These are phyloP conservation scores for Phaffomyces thermotolerans DNA, from an alignment of 805 yeast species.

Conservation along the genomic window DNA sequence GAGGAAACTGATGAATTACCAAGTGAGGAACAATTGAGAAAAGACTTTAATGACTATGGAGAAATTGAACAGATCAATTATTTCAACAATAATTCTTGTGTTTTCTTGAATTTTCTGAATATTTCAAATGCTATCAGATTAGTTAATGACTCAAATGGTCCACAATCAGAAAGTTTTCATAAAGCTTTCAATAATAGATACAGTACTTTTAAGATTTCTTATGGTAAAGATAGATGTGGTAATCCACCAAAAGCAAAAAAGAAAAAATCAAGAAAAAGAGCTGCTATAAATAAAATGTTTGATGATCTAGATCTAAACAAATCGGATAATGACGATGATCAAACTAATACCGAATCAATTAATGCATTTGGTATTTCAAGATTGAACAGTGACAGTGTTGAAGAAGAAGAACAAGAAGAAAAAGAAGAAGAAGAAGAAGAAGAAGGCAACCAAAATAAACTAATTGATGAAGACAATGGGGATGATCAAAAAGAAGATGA, in stretches of 20 bases:
- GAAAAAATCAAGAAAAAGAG: conserved; percentile 26
- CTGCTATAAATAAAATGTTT: background rate
- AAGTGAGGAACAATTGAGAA: conserved; percentile 41
- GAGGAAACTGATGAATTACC: conserved; percentile 33
- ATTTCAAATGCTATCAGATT: conserved; percentile 57
- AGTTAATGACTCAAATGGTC: conserved; percentile 49
- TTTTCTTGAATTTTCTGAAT: conserved; percentile 63
- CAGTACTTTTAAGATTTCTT: conserved; percentile 48
- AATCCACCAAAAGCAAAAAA: conserved; percentile 52
- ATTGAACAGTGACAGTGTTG: background rate
- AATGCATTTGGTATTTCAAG: conserved; percentile 18
- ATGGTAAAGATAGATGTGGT: conserved; percentile 78
- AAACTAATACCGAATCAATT: background rate
- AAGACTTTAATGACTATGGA: conserved; percentile 60
- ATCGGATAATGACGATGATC: conserved; percentile 1
- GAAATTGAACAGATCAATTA: conserved; percentile 71
- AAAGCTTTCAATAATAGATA: conserved; percentile 40
- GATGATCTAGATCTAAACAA: conserved; percentile 5
- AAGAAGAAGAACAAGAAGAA: background rate
- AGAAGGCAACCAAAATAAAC: background rate
- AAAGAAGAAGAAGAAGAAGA: background rate
- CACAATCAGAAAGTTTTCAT: conserved; percentile 29
- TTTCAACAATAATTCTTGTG: conserved; percentile 63
- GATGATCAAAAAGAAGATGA: conserved; percentile 4
- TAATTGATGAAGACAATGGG: background rate